Conservation (phyloP, 1,284 basidiomycete species). For the Polyporus tsugae region DNA sequence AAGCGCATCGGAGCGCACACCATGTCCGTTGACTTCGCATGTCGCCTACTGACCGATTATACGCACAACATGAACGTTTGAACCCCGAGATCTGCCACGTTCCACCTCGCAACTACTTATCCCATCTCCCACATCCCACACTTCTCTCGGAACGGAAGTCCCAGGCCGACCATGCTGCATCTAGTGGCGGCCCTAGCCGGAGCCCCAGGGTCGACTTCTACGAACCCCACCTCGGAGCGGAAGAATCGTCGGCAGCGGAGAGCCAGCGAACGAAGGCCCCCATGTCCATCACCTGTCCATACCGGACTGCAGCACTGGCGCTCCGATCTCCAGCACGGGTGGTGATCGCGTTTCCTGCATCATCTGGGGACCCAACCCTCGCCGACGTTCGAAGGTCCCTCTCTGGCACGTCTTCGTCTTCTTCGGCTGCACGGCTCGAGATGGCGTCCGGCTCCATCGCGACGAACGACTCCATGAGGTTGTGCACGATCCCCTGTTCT, state of each 20-base stretch:
- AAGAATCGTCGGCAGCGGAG: slow-evolving; percentile 14
- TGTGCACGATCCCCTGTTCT: slow-evolving; percentile 54
- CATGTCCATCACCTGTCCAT: slow-evolving; percentile 51
- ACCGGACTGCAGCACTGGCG: slow-evolving; percentile 33
- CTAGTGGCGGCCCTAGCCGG: neutral
- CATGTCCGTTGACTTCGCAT: slow-evolving; percentile 15
- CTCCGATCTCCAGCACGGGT: slow-evolving; percentile 20
- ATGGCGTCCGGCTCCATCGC: slow-evolving; percentile 49
- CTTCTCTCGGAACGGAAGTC: slow-evolving; percentile 6
- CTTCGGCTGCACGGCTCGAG: slow-evolving; percentile 11
- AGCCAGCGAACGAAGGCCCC: slow-evolving; percentile 45
- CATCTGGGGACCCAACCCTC: slow-evolving; percentile 13
- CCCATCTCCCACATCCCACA: neutral
- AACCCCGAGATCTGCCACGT: neutral
- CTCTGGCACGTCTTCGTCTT: slow-evolving; percentile 17
- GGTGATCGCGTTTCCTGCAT: slow-evolving; percentile 13
- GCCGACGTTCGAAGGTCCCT: neutral
- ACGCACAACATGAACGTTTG: neutral
- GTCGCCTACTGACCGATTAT: neutral
- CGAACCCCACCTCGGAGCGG: slow-evolving; percentile 10
- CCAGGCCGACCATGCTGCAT: neutral
- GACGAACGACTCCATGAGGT: slow-evolving; percentile 71
- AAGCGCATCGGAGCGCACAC: slow-evolving; percentile 17
- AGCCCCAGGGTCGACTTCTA: neutral
- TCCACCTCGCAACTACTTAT: neutral